Base-by-base conservation (phyloP, 108 stramenopile species). In the Aurantiochytrium sp. region DNA sequence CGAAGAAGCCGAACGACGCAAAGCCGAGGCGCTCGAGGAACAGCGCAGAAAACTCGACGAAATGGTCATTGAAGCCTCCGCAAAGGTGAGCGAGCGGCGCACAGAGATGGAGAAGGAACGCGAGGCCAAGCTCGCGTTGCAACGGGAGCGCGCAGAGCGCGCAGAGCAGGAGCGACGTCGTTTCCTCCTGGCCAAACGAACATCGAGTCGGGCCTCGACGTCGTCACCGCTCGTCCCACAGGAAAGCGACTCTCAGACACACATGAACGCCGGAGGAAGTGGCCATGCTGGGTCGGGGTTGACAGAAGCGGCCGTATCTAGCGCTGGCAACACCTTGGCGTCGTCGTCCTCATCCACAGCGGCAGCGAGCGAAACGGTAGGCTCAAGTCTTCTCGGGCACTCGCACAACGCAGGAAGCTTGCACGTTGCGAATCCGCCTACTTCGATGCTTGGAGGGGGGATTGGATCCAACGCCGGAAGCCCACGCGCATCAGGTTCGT, bases 81-180 rank as follows among this genome's bases (percentile, higher is more conserved):
- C 76, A n/a, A 83, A 83, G 51, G 76, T 83, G 43, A 83, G 51
- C 76, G 76, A 83, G 51, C 76, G 76, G 8, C 76, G 76, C 45
- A 83, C 76, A 12, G 76, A 83, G 28, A 83, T 83, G 76, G 76
- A 83, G 76, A 83, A 83, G 51, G 76, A 83, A 45, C 45, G 76
- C 25, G 76, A 83, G 76, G 76, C 76, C 19, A 83, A 83, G 51
- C 51, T 83, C 16, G 76, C 51, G 28, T 45, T 83, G 8, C 45
- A 53, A 12, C 45, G 51, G 6, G 76, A 83, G 23, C 76, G 76
- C 12, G 51, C 19, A 6, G 76, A 83, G 51, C 45, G 76, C 49
- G 76, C 76, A 1, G 76, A 83, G 5, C 76, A 83, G 51, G 76
- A 83, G 51, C 76, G 76, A 53, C 76, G 45, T 1, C 76, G 76